Evolutionary conservation across 768 basidiomycete species (phyloP), one percentile per base, ranked within the genome.

Genomic region (Amanita molliuscula): DNA sequence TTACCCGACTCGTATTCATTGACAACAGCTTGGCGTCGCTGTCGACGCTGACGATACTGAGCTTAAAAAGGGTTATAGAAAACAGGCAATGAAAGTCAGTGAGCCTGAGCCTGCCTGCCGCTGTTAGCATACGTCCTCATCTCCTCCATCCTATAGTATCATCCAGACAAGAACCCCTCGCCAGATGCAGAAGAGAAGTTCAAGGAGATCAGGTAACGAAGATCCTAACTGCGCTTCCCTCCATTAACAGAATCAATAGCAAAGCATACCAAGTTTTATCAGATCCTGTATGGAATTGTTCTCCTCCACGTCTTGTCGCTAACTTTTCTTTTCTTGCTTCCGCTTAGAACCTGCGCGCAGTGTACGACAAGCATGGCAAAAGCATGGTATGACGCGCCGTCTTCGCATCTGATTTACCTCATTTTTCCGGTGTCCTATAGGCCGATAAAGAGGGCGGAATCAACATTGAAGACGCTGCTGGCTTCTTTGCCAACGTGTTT

Each of bases 331-430:
- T 18, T 37, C 26, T 25, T 46, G n/a, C 29, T 21, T 8, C 21
- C 25, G 28, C 7, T 41, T 16, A 88, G 77, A 89, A 98, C 69
- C 65, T 86, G 38, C 80, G 95, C 40, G 79, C 80, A 0, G 86
- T 92, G 18, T 99, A 99, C 61, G 93, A 99, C 66, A 92, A 91
- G 71, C 85, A 95, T 70, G 96, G 96, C 38, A 90, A 88, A 67
- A 77, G 81, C 44, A 89, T 87, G 78, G 89, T 85, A 57, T 57
- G 78, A 60, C 29, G 15, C 29, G 34, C 6, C 42, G 10, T 29
- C 9, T 20, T 28, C 34, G 28, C 41, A 13, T 35, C 47, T 6
- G 48, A 29, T 42, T 8, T 6, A 16, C 6, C 35, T 53, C 16
- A 44, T 43, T 13, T 13, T 34, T 28, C 3, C 36, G 46, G 40